These are phyloP conservation scores for Trichophyton mentagrophytes DNA, from an alignment of 2,329 filamentous ascomycete genomes.

Conservation along the genomic window DNA sequence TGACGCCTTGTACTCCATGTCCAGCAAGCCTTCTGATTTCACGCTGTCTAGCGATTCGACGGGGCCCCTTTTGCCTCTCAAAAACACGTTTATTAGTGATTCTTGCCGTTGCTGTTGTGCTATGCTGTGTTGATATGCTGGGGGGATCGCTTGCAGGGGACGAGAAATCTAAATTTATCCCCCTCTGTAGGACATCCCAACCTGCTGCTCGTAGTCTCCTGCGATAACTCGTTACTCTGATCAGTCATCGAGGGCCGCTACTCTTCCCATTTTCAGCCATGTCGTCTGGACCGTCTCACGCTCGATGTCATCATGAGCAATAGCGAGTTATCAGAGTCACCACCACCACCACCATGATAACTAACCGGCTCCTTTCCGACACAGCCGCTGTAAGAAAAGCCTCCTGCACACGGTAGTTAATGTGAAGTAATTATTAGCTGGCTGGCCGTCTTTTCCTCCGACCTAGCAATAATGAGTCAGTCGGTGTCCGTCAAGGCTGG, in stretches of 20 bases:
- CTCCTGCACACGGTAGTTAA: background rate
- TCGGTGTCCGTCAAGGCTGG: background rate
- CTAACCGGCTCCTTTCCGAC: background rate
- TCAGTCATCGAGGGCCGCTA: background rate
- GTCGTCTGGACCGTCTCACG: background rate
- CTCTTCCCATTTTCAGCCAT: background rate
- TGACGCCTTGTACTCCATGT: background rate
- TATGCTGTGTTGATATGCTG: background rate
- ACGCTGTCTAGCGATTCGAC: background rate
- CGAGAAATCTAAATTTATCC: constrained; percentile 2
- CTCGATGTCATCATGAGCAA: background rate
- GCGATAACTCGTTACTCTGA: background rate
- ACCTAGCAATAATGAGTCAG: background rate
- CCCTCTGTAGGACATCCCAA: background rate
- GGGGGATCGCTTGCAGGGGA: background rate
- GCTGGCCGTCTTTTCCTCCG: background rate
- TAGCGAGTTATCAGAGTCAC: background rate
- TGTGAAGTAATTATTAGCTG: no score
- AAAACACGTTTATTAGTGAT: no score
- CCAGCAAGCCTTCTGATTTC: background rate
- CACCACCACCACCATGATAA: background rate
- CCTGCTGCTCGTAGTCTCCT: background rate
- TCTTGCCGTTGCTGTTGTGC: no score
- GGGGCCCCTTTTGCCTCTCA: background rate
- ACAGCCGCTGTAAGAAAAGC: background rate